A percentile compares a stretch with the other conserved stretches of the same genome.
Evolutionary conservation across 768 basidiomycete species (phyloP).

Genomic region (Termitomyces sp.): DNA sequence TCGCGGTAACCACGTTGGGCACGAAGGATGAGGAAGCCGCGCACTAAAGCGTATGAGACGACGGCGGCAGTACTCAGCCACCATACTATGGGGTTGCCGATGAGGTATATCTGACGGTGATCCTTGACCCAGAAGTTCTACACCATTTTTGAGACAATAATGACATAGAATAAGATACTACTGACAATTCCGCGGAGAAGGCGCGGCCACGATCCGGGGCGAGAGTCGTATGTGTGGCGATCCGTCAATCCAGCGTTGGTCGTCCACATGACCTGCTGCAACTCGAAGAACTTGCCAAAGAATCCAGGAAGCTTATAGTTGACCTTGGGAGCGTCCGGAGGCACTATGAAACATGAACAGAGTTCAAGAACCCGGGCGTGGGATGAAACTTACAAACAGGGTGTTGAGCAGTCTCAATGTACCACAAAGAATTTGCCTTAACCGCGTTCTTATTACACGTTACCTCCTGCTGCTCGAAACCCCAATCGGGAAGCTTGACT

Average conservation of each 20-base stretch:
- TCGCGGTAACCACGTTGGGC: conserved; percentile 89
- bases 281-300: conserved; percentile 83
- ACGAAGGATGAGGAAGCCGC: conserved; percentile 79
- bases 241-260: conserved; percentile 96
- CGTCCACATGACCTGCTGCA: conserved; percentile 94
- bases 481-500: conserved; percentile 97
- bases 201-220: conserved; percentile 90
- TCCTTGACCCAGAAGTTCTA: conserved; percentile 99
- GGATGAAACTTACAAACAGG: conserved; percentile 45
- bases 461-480: conserved; percentile 96
- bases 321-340: conserved; percentile 65
- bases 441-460: conserved; percentile 99
- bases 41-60: conserved; percentile 55
- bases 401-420: conserved; percentile 82
- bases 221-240: conserved; percentile 90
- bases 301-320: conserved; percentile 92
- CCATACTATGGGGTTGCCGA: conserved; percentile 95
- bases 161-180: conserved; percentile 7
- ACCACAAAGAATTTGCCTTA: conserved; percentile 87
- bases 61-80: conserved; percentile 77
- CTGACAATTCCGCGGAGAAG: conserved; percentile 90
- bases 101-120: conserved; percentile 89
- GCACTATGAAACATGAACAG: conserved; percentile 40
- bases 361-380: background rate
- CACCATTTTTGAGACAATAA: conserved; percentile 1